Percentiles rank a stretch among this genome's conserved stretches.
Conservation (phyloP, 176 grass and related monocot species). For the Poa annua region DNA sequence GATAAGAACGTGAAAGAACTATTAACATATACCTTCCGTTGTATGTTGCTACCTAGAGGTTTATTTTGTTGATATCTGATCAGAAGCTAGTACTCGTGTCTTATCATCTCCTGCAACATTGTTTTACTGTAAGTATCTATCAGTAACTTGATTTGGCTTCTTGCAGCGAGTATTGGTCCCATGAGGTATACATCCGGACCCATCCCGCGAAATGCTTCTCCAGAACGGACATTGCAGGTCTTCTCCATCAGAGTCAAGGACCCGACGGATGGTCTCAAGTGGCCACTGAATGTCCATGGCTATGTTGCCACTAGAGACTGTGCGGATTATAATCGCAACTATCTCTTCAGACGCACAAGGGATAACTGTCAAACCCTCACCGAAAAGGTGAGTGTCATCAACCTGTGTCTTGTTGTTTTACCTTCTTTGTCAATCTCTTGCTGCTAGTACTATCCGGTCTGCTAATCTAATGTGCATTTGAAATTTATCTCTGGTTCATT, state of each 20-base stretch:
- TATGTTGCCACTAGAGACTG: background rate
- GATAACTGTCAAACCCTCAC: conserved; percentile 4
- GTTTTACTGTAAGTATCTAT: background rate
- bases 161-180: background rate
- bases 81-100: too few species aligned
- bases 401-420: background rate
- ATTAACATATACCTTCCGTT: background rate
- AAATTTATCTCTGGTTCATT: background rate
- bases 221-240: background rate
- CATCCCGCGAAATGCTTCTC: background rate
- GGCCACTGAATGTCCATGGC: conserved; percentile 18
- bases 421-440: background rate
- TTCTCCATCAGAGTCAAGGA: conserved; percentile 1
- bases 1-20: too few species aligned
- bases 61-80: background rate
- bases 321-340: background rate
- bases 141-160: background rate
- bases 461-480: background rate
- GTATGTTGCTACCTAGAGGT: background rate
- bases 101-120: background rate
- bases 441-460: background rate
- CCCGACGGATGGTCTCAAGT: background rate
- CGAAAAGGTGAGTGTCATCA: background rate
- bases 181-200: background rate
- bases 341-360: background rate